These are phyloP conservation scores for Nemania sp. DNA, from an alignment of 2,329 filamentous ascomycete species.

Conservation along the genomic window DNA sequence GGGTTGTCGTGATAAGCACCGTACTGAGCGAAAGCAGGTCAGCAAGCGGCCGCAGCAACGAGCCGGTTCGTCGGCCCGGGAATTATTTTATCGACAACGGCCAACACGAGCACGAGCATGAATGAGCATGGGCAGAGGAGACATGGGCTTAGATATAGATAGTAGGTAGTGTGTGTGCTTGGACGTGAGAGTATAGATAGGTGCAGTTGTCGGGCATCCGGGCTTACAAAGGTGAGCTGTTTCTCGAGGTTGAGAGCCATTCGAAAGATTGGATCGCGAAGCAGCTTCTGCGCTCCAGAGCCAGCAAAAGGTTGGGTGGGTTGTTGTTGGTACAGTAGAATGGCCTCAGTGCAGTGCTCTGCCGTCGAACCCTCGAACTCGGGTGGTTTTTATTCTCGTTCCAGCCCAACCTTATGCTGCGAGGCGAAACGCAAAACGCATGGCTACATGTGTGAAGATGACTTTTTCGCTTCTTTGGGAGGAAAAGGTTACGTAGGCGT, in stretches of 20 bases:
- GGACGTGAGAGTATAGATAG: no score
- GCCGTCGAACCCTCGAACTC: background rate
- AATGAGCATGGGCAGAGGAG: background rate
- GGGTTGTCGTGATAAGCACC: constrained; percentile 80
- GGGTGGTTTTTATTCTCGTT: constrained; percentile 6
- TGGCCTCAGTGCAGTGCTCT: no score
- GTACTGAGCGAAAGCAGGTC: constrained; percentile 60
- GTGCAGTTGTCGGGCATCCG: background rate
- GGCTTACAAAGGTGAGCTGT: constrained; percentile 78
- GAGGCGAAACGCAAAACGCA: background rate
- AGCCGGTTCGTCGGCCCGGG: background rate
- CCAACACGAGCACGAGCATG: background rate
- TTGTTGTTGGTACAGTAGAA: background rate
- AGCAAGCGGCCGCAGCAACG: constrained; percentile 1
- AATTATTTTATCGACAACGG: background rate
- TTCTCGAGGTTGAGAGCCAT: constrained; percentile 79
- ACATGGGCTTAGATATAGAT: background rate
- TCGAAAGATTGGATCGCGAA: constrained; percentile 19
- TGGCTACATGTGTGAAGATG: constrained; percentile 13
- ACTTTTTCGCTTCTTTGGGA: no score
- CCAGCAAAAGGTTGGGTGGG: background rate
- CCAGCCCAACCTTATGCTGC: constrained; percentile 10
- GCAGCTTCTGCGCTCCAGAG: constrained; percentile 5
- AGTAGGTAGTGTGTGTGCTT: no score
- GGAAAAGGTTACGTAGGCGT: no score